Evolutionary conservation across 2,329 filamentous ascomycete genomes (phyloP), one percentile per base, ranked within the genome.

Genomic region (Paecilomyces niveus): DNA sequence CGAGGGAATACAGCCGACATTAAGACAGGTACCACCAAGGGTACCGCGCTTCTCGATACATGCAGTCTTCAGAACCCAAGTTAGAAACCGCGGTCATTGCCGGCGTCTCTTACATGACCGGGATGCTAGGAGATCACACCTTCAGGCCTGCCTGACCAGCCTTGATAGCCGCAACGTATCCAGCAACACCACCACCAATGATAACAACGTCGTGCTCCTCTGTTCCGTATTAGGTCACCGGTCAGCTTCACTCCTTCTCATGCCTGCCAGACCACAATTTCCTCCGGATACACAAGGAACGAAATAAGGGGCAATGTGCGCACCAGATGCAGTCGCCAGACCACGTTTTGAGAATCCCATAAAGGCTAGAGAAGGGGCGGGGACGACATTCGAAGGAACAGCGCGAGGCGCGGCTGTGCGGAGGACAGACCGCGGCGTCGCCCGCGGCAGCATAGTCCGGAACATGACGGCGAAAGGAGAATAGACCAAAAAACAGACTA

Each of bases 121-220:
- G 50, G 29, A 13, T 22, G 45, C 24, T 22, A 53, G 33, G 35
- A 21, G 33, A 57, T 62, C 75, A 62, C 81, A 95, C 92, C 87
- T 97, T 97, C 76, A 99, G 78, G 71, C 94, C 94, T 75, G 96
- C 91, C 79, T 99, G 94, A 60, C 92, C 94, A 71, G 94, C 94
- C 82, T 97, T 99, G 83, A 99, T 99, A 70, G 94, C 94, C 65
- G 94, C 93, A 71, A 99, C 94, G 80, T 99, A 99, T 74, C 94
- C 94, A 68, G 93, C 94, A 71, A 97, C 94, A 81, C 94, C 94
- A 76, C 94, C 94, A 72, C 94, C 94, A 72, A 99, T 96, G 78
- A 99, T 92, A 72, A 99, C 89, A 58, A 99, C 83, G 77, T 99
- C 94, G 78, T 96, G 95, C 77, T 97, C 91, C 77, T 92, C 91